These are phyloP conservation scores for Populus deltoides DNA, from an alignment of 345 rosid species.

Conservation along the genomic window DNA sequence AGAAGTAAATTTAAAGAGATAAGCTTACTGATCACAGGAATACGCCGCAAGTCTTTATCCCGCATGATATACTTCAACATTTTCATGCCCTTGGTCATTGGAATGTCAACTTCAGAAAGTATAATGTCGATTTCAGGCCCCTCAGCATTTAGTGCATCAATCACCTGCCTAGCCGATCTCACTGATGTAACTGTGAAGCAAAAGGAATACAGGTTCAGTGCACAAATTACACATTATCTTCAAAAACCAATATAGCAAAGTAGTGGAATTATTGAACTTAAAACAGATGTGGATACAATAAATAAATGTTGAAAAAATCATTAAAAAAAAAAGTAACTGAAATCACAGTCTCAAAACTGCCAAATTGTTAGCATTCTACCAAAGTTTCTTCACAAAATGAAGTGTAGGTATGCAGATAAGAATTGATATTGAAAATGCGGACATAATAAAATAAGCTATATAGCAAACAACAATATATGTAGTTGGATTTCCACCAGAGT, in stretches of 20 bases:
- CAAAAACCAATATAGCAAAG: slow-evolving; percentile 5
- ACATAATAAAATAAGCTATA: neutral
- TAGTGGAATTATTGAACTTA: neutral
- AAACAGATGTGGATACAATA: neutral
- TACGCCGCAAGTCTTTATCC: slow-evolving; percentile 75
- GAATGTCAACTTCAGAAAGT: slow-evolving; percentile 95
- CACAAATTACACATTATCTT: neutral
- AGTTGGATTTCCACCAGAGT: neutral
- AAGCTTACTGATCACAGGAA: slow-evolving; percentile 94
- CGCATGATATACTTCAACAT: slow-evolving; percentile 84
- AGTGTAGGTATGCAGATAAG: too few relatives aligned
- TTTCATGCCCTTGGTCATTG: slow-evolving; percentile 93
- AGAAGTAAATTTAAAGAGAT: neutral
- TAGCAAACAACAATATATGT: neutral
- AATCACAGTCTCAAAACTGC: neutral
- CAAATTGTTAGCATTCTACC: neutral
- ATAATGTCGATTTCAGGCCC: slow-evolving; percentile 93
- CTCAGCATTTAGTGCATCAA: slow-evolving; percentile 92
- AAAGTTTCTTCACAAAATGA: neutral
- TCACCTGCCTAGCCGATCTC: slow-evolving; percentile 89
- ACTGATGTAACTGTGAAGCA: slow-evolving; percentile 73
- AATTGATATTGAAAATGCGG: neutral
- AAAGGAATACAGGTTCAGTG: slow-evolving; percentile 13
- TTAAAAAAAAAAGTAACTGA: neutral
- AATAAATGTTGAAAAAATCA: neutral